phyloP scores from a whole-genome alignment of 2,329 filamentous ascomycete genomes.

The Neonectria coccinea region DNA sequence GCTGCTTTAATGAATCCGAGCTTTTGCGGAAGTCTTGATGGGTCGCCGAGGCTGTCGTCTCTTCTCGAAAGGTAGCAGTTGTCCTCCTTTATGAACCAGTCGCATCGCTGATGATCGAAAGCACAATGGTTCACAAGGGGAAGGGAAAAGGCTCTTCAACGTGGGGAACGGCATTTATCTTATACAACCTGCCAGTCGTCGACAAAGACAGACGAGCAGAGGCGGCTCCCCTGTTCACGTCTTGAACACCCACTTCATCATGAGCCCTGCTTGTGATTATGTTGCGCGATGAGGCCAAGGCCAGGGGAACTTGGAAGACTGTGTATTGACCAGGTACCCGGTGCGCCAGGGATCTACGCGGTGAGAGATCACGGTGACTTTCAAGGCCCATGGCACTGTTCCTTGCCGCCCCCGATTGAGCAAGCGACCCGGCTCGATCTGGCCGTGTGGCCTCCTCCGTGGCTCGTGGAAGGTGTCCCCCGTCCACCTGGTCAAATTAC shows the following conservation, averaged over 20 bases:
- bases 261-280: conserved; percentile 30
- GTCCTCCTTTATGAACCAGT: conserved; percentile 9
- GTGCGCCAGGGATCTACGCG: conserved; percentile 16
- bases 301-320: conserved; percentile 24
- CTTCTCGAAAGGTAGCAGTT: not conserved
- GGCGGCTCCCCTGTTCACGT: conserved; percentile 37
- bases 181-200: conserved; percentile 36
- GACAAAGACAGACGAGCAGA: conserved; percentile 22
- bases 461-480: conserved; percentile 29
- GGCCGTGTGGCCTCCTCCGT: conserved; percentile 34
- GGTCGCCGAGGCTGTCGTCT: not conserved
- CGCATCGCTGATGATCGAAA: not conserved
- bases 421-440: conserved; percentile 41
- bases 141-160: conserved; percentile 10
- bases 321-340: conserved; percentile 38
- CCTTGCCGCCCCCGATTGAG: conserved; percentile 33
- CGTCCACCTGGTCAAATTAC: conserved; percentile 33
- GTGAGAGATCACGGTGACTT: conserved; percentile 35
- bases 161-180: conserved; percentile 40
- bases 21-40: not conserved
- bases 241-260: conserved; percentile 28
- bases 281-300: conserved; percentile 31
- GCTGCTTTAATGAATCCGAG: conserved; percentile 6
- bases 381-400: conserved; percentile 22
- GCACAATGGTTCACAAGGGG: conserved; percentile 1